These are phyloP conservation scores for Fusarium setosum DNA, from an alignment of 2,329 filamentous ascomycete genomes.

Conservation along the genomic window DNA sequence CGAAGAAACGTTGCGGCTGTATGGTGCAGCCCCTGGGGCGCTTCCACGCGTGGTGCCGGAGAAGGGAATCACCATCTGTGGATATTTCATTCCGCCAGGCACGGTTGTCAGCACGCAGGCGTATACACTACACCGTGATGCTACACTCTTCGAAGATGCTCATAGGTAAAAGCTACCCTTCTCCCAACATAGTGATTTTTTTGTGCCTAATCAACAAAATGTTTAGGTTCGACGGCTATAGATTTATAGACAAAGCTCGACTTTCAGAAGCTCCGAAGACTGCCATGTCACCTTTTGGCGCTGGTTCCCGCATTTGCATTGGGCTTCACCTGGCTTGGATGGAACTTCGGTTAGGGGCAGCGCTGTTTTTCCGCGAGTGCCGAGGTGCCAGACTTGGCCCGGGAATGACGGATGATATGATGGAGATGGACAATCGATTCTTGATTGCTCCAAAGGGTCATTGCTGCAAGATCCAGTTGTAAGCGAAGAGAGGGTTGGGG, in stretches of 20 bases:
- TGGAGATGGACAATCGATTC: slow-evolving; percentile 11
- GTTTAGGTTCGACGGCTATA: background rate
- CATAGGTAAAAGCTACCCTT: background rate
- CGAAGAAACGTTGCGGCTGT: slow-evolving; percentile 22
- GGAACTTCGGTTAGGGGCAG: slow-evolving; percentile 19
- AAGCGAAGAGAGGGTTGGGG: too few relatives aligned
- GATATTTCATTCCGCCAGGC: background rate
- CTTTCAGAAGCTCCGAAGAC: background rate
- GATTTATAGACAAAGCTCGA: background rate
- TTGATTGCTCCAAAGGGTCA: background rate
- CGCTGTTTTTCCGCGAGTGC: slow-evolving; percentile 26
- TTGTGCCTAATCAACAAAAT: background rate
- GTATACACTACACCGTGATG: slow-evolving; percentile 15
- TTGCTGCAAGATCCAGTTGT: background rate
- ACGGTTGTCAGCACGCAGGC: slow-evolving; percentile 22
- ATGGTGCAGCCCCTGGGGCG: slow-evolving; percentile 26
- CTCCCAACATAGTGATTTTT: background rate
- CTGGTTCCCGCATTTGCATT: slow-evolving; percentile 21
- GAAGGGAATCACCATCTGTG: background rate
- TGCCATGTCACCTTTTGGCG: slow-evolving; percentile 13
- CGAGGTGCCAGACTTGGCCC: background rate
- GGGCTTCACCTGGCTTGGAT: slow-evolving; percentile 28
- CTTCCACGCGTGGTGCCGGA: slow-evolving; percentile 10
- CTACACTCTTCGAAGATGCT: background rate
- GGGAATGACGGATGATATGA: slow-evolving; percentile 14